A percentile compares a stretch with the other conserved stretches of the same genome.
These are phyloP conservation scores for Stropharia rugosoannulata DNA, from an alignment of 768 basidiomycete genomes.

Conservation along the genomic window DNA sequence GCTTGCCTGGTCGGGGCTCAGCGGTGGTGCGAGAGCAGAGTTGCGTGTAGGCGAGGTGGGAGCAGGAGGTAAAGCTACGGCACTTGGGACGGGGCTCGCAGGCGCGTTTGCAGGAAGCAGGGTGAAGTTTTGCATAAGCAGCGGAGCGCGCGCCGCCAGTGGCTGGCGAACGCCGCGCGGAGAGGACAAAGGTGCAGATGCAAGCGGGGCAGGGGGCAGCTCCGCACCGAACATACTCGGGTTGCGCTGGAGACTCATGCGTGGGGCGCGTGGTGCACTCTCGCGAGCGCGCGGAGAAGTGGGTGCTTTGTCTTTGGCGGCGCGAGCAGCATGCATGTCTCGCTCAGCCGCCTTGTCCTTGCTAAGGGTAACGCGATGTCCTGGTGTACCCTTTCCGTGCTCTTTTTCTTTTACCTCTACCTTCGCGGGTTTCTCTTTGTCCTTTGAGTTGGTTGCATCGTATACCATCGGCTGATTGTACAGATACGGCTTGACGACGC, in stretches of 20 bases:
- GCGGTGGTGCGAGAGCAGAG: not conserved
- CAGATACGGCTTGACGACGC: not conserved
- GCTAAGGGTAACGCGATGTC: not conserved
- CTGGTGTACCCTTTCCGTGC: not conserved
- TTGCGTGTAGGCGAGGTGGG: conserved; percentile 1
- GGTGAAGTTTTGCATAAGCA: not conserved
- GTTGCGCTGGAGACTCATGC: conserved; percentile 56
- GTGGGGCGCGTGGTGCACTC: not conserved
- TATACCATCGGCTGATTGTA: not conserved
- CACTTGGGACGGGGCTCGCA: not conserved
- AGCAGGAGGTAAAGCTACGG: conserved; percentile 4
- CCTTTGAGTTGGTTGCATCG: not conserved
- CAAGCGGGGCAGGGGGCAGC: conserved; percentile 36
- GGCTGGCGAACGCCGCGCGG: not conserved
- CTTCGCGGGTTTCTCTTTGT: not conserved
- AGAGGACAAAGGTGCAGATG: not conserved
- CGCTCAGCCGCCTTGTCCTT: not conserved
- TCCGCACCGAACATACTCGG: conserved; percentile 70
- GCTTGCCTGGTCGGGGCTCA: conserved; percentile 1
- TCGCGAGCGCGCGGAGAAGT: not conserved
- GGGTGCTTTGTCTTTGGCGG: not conserved
- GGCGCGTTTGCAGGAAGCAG: not conserved
- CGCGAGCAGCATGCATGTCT: not conserved
- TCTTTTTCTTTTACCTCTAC: not conserved
- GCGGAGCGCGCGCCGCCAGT: not conserved